Evolutionary conservation across 495 filamentous ascomycete genomes (phyloP).

Genomic region (Hypoxylon cercidicola): DNA sequence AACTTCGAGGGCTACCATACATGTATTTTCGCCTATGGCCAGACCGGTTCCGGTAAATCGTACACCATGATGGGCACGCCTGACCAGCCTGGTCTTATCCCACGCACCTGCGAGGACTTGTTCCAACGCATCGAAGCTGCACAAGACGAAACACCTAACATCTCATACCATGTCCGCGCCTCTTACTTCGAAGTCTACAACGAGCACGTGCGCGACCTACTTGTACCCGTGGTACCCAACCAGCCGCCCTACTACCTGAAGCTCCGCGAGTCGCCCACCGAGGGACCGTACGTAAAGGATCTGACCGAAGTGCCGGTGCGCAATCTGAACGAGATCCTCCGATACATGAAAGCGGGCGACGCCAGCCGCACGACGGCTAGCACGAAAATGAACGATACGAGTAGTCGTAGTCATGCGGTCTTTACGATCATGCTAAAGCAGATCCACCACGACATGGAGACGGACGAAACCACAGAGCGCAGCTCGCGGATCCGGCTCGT

Average conservation of each 20-base stretch:
- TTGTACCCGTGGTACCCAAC: constrained; percentile 75
- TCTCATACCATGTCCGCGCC: constrained; percentile 95
- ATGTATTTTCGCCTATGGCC: constrained; percentile 98
- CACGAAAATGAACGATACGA: constrained; percentile 99
- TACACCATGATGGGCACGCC: constrained; percentile 99
- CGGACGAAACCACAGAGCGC: constrained; percentile 94
- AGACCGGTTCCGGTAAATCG: constrained; percentile 97
- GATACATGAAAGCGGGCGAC: constrained; percentile 91
- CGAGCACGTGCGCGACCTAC: constrained; percentile 95
- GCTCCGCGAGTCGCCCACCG: constrained; percentile 92
- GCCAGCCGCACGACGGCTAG: constrained; percentile 87
- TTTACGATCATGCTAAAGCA: constrained; percentile 98
- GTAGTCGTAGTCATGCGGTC: constrained; percentile 91
- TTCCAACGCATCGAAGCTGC: constrained; percentile 93
- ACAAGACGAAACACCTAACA: constrained; percentile 76
- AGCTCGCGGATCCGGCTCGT: constrained; percentile 93
- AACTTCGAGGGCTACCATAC: constrained; percentile 99
- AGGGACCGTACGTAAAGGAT: constrained; percentile 98
- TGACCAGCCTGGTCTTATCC: constrained; percentile 87
- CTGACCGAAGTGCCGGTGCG: constrained; percentile 91
- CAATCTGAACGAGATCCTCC: constrained; percentile 83
- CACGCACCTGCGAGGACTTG: constrained; percentile 94
- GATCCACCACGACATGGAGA: constrained; percentile 89
- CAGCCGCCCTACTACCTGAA: constrained; percentile 92
- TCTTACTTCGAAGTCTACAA: constrained; percentile 99